Base-by-base conservation (phyloP, 2,329 filamentous ascomycete species). In the Chaetomiaceae sp. region DNA sequence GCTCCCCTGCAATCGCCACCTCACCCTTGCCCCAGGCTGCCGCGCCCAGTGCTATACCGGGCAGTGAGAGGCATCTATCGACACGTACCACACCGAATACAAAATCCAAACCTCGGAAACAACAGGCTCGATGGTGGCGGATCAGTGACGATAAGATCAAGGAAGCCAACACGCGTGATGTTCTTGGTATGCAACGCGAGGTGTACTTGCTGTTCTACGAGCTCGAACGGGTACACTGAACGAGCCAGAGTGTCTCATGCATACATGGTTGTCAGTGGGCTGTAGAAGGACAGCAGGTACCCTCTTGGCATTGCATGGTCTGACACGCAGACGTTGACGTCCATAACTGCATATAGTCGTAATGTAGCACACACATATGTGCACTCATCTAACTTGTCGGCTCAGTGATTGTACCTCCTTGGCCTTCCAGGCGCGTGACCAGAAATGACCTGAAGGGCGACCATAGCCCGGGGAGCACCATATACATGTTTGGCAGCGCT, bases 121-220 rank as follows among this genome's bases (percentile, higher is more conserved):
- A 73, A 12, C 79, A 77, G 39, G 86, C 95, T 63, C 83, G 86
- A 35, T 99, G 93, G 93, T 99, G 93, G 93, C 83, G 93, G 31
- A 95, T 99, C 58, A 96, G 91, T 58, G 93, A 99, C 66, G 93
- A 99, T 59, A 96, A 95, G 69, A 82, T 97, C 62, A 93, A 92
- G 65, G 92, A 97, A 69, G 86, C 89, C 59, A 96, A 91, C 73
- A 97, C 91, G 5, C 82, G 78, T 48, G 93, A 99, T 60, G 89
- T 99, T 6, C 68, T 99, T 51, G 82, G 83, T 7, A 96, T 96
- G 90, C 90, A 96, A 70, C 86, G 85, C 62, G 93, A 99, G 69
- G 92, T 97, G 0, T 99, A 99, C 67, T 73, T 99, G 65, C 70
- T 99, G 45, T 99, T 99, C 68, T 99, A 99, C 69, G 92, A 97